These are phyloP conservation scores for Cutaneotrichosporon sp. DNA, from an alignment of 1,284 basidiomycete species.

Conservation along the genomic window DNA sequence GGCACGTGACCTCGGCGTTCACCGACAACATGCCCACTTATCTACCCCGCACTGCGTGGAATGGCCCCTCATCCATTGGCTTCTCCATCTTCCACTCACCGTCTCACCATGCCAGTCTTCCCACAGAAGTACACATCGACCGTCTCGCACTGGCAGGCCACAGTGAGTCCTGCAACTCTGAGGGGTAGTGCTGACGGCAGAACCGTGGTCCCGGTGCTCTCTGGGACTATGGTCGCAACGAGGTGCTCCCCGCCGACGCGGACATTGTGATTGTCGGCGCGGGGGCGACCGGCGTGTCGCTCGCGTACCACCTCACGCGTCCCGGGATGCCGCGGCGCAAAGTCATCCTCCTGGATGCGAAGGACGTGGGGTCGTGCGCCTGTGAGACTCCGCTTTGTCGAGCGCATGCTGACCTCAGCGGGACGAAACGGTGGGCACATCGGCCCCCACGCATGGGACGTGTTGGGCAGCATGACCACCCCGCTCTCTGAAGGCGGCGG, in stretches of 20 bases:
- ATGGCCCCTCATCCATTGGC: too few relatives aligned
- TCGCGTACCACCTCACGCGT: conserved; percentile 31
- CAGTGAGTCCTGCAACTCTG: neutral
- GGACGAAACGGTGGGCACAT: conserved; percentile 49
- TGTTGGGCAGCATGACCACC: conserved; percentile 22
- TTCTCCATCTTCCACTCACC: neutral
- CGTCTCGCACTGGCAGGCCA: conserved; percentile 18
- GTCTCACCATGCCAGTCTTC: conserved; percentile 11
- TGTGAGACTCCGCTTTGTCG: conserved; percentile 24
- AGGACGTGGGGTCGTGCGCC: conserved; percentile 45
- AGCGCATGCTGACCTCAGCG: conserved; percentile 1
- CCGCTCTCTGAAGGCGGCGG: conserved; percentile 25
- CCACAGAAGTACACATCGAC: conserved; percentile 15
- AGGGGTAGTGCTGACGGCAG: conserved; percentile 1
- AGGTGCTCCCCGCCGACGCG: conserved; percentile 22
- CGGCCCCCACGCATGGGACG: conserved; percentile 32
- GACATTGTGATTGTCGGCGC: conserved; percentile 36
- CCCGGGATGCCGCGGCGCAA: conserved; percentile 27
- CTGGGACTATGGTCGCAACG: conserved; percentile 31
- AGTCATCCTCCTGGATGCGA: conserved; percentile 41
- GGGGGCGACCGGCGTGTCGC: conserved; percentile 24
- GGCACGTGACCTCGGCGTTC: neutral
- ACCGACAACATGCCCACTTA: neutral
- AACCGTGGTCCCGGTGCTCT: conserved; percentile 31
- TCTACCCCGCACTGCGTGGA: neutral